These are phyloP conservation scores for Austropuccinia psidii DNA, from an alignment of 1,284 basidiomycete genomes.

Conservation along the genomic window DNA sequence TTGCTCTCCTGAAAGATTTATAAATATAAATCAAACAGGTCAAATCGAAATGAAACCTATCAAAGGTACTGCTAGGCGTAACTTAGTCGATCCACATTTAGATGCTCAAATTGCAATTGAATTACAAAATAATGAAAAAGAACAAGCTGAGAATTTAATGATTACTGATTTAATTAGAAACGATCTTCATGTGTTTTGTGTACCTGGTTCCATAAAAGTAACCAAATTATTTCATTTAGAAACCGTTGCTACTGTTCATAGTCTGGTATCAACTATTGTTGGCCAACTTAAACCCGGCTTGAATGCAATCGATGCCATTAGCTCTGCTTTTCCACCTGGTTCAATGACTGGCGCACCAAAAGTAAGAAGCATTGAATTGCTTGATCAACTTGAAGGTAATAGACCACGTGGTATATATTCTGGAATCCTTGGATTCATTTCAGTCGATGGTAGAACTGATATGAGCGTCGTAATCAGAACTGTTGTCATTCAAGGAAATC, in stretches of 20 bases:
- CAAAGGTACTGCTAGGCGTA: constrained; percentile 63
- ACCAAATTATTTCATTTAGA: constrained; percentile 82
- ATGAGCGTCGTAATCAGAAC: constrained; percentile 95
- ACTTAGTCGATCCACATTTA: constrained; percentile 14
- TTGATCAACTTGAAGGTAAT: constrained; percentile 68
- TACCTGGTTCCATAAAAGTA: constrained; percentile 66
- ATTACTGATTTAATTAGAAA: constrained; percentile 95
- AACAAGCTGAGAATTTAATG: constrained; percentile 96
- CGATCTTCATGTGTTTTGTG: constrained; percentile 67
- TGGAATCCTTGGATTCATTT: constrained; percentile 82
- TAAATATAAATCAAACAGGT: constrained; percentile 68
- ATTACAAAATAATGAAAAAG: constrained; percentile 71
- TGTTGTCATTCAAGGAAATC: constrained; percentile 65
- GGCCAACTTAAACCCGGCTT: constrained; percentile 54
- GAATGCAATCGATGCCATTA: constrained; percentile 63
- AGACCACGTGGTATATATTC: constrained; percentile 72
- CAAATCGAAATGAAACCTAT: constrained; percentile 80
- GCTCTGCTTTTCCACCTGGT: constrained; percentile 79
- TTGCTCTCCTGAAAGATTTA: constrained; percentile 83
- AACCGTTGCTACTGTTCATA: constrained; percentile 86
- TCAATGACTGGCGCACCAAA: constrained; percentile 99
- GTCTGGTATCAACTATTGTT: constrained; percentile 82
- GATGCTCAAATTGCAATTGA: constrained; percentile 49
- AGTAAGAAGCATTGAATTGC: constrained; percentile 80
- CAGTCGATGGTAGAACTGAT: constrained; percentile 77